phyloP scores from a whole-genome alignment of 129 eudicot species.

The Scalesia atractyloides region DNA sequence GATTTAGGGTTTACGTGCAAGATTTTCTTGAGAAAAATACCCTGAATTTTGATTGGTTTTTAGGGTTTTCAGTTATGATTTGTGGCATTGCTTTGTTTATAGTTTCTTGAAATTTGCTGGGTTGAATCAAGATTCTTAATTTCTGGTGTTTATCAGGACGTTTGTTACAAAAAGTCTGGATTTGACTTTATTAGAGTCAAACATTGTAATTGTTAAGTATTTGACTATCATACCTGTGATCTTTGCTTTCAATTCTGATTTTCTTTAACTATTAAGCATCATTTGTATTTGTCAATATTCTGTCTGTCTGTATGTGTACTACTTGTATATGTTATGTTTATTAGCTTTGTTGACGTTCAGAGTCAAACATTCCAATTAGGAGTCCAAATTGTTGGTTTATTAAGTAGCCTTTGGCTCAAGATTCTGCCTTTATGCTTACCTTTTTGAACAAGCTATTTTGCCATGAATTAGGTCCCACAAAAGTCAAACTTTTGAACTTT shows the following conservation, averaged over 20 bases:
- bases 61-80: not conserved
- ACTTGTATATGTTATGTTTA: conserved; percentile 11
- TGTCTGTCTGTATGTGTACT: conserved; percentile 12
- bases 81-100: not conserved
- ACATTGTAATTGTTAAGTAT: not conserved
- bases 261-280: not conserved
- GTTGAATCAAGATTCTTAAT: conserved; percentile 16
- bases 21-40: not conserved
- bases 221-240: not conserved
- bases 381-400: not conserved
- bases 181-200: conserved; percentile 12
- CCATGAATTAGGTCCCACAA: too few species aligned
- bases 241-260: not conserved
- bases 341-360: conserved; percentile 2
- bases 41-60: conserved; percentile 11
- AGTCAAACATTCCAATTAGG: conserved; percentile 12
- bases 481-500: conserved; percentile 7
- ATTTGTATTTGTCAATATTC: conserved; percentile 1
- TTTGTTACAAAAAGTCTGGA: not conserved
- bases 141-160: conserved; percentile 6
- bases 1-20: not conserved
- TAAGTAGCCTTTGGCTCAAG: not conserved
- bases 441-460: not conserved
- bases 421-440: conserved; percentile 5
- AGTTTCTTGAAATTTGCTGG: conserved; percentile 5